These are phyloP conservation scores for Penicillium sp. DNA, from an alignment of 2,329 filamentous ascomycete species.

Conservation along the genomic window DNA sequence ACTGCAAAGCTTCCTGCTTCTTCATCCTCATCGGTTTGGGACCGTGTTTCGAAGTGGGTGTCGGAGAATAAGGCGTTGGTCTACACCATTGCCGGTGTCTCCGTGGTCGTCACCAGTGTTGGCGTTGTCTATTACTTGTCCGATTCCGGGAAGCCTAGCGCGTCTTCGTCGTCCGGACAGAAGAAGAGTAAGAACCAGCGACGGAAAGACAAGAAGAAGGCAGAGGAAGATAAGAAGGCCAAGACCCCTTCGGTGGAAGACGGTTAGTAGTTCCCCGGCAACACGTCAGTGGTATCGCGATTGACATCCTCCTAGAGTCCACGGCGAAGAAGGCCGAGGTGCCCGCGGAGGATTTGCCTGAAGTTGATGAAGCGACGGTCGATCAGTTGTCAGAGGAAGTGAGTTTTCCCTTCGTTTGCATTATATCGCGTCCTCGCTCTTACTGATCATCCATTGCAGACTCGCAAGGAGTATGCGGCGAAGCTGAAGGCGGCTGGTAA, in stretches of 20 bases:
- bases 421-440: constrained; percentile 4
- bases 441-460: constrained; percentile 41
- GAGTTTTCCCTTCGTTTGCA: constrained; percentile 11
- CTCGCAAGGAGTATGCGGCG: constrained; percentile 78
- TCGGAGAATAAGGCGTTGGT: constrained; percentile 93
- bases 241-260: constrained; percentile 43
- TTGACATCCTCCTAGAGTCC: constrained; percentile 25
- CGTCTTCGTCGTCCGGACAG: constrained; percentile 34
- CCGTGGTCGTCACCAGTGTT: constrained; percentile 82
- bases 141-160: constrained; percentile 45
- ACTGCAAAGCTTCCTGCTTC: constrained; percentile 40
- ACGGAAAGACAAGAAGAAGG: constrained; percentile 62
- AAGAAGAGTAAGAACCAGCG: constrained; percentile 85
- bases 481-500: constrained; percentile 95
- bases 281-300: constrained; percentile 5
- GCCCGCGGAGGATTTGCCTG: constrained; percentile 60
- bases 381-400: constrained; percentile 46
- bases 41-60: constrained; percentile 83
- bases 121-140: constrained; percentile 87
- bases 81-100: constrained; percentile 93
- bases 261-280: constrained; percentile 25
- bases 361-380: constrained; percentile 50
- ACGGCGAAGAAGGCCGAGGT: constrained; percentile 49
- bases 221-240: constrained; percentile 49
- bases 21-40: constrained; percentile 69